phyloP scores from a whole-genome alignment of 495 filamentous ascomycete species.

The Penicillium cataractarum region DNA sequence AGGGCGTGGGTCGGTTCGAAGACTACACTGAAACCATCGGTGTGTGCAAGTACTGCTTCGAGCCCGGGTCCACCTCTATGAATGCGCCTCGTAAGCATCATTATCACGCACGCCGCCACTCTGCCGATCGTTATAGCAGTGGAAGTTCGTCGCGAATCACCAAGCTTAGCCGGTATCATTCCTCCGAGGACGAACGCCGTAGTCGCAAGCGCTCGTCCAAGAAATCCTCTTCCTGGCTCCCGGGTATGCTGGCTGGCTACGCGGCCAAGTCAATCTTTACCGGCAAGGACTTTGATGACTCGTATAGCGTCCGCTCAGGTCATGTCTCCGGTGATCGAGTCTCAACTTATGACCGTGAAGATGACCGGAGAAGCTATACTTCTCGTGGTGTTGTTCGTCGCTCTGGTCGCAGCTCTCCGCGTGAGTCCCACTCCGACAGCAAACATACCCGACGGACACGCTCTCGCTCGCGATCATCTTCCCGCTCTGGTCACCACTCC shows the following conservation, averaged over 20 bases:
- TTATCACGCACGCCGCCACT: slow-evolving; percentile 47
- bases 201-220: slow-evolving; percentile 48
- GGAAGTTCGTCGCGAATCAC: slow-evolving; percentile 49
- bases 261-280: slow-evolving; percentile 58
- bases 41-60: slow-evolving; percentile 70
- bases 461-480: slow-evolving; percentile 52
- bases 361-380: slow-evolving; percentile 47
- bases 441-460: slow-evolving; percentile 35
- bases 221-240: slow-evolving; percentile 53
- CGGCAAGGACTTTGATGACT: slow-evolving; percentile 60
- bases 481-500: slow-evolving; percentile 41
- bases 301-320: slow-evolving; percentile 59
- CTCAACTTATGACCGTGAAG: slow-evolving; percentile 42
- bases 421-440: slow-evolving; percentile 34
- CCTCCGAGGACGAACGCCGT: slow-evolving; percentile 56
- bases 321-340: slow-evolving; percentile 35
- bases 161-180: slow-evolving; percentile 60
- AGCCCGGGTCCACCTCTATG: slow-evolving; percentile 58
- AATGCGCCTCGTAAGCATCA: slow-evolving; percentile 70
- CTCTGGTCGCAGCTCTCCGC: slow-evolving; percentile 38
- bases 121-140: slow-evolving; percentile 50
- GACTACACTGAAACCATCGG: slow-evolving; percentile 75
- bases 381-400: slow-evolving; percentile 46
- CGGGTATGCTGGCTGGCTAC: slow-evolving; percentile 57
- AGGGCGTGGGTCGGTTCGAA: slow-evolving; percentile 71